These are phyloP conservation scores for Pseudocercospora macadamiae DNA, from an alignment of 2,329 filamentous ascomycete species.

Conservation along the genomic window DNA sequence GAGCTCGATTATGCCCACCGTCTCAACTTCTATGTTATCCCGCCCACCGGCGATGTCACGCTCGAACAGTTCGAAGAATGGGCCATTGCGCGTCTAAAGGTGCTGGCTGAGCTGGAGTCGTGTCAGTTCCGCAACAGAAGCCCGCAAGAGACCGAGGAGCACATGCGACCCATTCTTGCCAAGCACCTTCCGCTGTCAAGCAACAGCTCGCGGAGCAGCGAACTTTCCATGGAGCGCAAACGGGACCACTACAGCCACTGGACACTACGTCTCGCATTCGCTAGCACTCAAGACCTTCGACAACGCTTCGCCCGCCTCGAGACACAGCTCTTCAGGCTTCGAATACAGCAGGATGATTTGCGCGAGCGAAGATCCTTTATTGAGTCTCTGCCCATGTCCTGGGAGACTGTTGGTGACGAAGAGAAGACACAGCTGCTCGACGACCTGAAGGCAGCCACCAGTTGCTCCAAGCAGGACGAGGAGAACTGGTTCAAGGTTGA, in stretches of 20 bases:
- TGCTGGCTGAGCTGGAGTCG: constrained; percentile 86
- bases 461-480: constrained; percentile 65
- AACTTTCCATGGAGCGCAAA: constrained; percentile 73
- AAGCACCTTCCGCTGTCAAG: constrained; percentile 83
- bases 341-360: constrained; percentile 75
- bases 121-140: constrained; percentile 93
- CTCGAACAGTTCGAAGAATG: constrained; percentile 98
- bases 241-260: constrained; percentile 99
- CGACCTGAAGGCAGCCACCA: constrained; percentile 63
- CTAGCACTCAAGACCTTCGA: constrained; percentile 85
- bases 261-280: constrained; percentile 90
- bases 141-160: constrained; percentile 75
- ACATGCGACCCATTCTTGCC: constrained; percentile 84
- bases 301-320: constrained; percentile 85
- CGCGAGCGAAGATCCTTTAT: constrained; percentile 77
- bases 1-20: constrained; percentile 79
- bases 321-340: constrained; percentile 82
- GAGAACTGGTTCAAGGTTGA: constrained; percentile 95
- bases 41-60: constrained; percentile 91
- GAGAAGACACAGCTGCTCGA: constrained; percentile 72
- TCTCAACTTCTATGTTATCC: constrained; percentile 86
- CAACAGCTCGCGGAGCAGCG: constrained; percentile 65
- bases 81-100: constrained; percentile 89
- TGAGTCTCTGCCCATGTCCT: constrained; percentile 74
- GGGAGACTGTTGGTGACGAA: constrained; percentile 77